phyloP scores from a whole-genome alignment of 345 rosid genomes.

The Rhodamnia rubescens region DNA sequence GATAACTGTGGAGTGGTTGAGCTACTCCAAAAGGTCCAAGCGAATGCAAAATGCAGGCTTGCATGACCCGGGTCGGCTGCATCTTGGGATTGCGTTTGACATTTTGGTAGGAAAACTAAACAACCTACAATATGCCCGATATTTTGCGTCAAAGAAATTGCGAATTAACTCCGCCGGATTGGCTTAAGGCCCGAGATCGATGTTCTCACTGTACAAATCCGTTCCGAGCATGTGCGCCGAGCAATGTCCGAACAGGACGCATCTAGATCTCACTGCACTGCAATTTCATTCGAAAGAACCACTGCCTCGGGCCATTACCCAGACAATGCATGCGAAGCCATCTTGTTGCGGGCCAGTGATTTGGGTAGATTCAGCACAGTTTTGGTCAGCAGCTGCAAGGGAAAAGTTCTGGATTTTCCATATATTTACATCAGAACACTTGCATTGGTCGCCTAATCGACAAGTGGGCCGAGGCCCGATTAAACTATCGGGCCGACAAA shows the following conservation, averaged over 20 bases:
- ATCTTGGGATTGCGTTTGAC: neutral
- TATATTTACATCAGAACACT: neutral
- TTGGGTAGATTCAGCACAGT: neutral
- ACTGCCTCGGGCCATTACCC: no score
- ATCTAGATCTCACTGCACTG: no score
- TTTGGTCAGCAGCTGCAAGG: neutral
- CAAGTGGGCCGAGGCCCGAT: neutral
- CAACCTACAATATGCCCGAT: neutral
- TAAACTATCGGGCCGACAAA: neutral
- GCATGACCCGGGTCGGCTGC: neutral
- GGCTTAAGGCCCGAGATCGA: neutral
- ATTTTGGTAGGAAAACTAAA: neutral
- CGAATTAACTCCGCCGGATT: neutral
- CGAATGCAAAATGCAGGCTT: neutral
- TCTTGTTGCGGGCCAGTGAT: neutral
- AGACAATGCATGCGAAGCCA: no score
- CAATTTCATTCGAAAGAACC: no score
- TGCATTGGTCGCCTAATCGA: neutral
- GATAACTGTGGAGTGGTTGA: neutral
- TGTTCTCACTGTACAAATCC: neutral
- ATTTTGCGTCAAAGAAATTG: neutral
- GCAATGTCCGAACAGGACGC: neutral
- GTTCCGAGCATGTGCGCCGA: fast-evolving
- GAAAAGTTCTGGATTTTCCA: neutral
- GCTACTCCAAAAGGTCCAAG: neutral